Base-by-base conservation (phyloP, 2,329 filamentous ascomycete species). In the Podosphaera xanthii region DNA sequence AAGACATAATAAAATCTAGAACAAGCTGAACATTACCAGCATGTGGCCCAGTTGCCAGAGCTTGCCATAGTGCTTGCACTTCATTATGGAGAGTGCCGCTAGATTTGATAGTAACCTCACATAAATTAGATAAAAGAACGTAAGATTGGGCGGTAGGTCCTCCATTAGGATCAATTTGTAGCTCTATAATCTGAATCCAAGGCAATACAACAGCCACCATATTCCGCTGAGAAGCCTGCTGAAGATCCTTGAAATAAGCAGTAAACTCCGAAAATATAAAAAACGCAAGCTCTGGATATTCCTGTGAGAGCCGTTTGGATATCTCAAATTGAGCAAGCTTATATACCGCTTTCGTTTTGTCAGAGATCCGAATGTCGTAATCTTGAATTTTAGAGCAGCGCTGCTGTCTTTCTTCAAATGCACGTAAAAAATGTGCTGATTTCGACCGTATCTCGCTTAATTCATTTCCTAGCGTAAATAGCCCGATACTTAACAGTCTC, bases 341-440 rank as follows among this genome's bases (percentile, higher is more conserved):
- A 72, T 97, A 98, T 2, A 98, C 91, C 0, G 91, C 90, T 64
- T 94, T 94, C 0, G 94, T 98, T 72, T 96, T 97, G 72, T 98
- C 94, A 0, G 91, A 94, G 60, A 98, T 92, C 69, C 90, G 96
- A 66, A 98, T 97, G 67, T 98, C 92, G 61, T 96, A 94, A 69
- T 98, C 92, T 68, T 95, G 88, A 5, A 98, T 82, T 68, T 94
- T 94, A 1, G 91, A 95, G 63, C 82, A 92, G 64, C 86, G 85
- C 63, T 84, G 80, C 63, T 92, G 86, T 33, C 87, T 81, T 64
- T 89, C 82, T 70, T 97, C 92, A 1, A 97, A 74, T 0, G 82
- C 82, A 48, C 89, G 80, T 10, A 98, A 75, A 38, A 97, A 75
- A 56, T 83, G 81, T 0, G 86, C 86, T 0, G 92, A 92, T 69